These are phyloP conservation scores for Cornus controversa DNA, from an alignment of 148 eudicot species.

Conservation along the genomic window DNA sequence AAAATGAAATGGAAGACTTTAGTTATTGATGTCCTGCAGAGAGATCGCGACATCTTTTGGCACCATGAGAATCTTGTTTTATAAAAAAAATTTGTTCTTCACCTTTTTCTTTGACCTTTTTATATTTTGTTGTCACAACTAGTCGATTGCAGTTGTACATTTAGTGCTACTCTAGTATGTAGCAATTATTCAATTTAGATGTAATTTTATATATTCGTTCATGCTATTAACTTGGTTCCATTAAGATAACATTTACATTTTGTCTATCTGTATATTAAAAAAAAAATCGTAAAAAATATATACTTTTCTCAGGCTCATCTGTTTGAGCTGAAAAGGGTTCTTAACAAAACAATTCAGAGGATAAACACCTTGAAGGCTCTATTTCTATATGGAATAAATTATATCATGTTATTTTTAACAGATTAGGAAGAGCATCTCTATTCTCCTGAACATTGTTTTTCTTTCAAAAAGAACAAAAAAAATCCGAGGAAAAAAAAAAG, in stretches of 20 bases:
- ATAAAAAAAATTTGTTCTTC: background rate
- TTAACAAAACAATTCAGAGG: no score
- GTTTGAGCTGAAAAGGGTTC: no score
- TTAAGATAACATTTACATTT: background rate
- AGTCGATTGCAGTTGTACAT: background rate
- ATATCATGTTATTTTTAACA: no score
- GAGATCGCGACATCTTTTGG: background rate
- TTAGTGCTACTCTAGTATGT: background rate
- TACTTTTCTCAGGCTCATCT: no score
- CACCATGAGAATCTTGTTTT: no score
- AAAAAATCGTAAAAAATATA: no score
- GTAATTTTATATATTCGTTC: background rate
- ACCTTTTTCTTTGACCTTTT: background rate
- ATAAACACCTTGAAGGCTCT: no score
- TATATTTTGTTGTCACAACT: background rate
- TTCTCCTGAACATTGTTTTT: no score
- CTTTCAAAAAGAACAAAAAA: no score
- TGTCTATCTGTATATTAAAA: background rate
- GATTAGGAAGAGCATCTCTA: no score
- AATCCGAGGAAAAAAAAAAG: no score
- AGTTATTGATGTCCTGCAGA: background rate
- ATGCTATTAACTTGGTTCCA: conserved; percentile 1
- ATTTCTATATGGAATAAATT: no score
- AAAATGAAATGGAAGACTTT: background rate
- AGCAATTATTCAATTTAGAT: background rate